Evolutionary conservation across 257 asterid genomes (phyloP).

Genomic region (Echites panduratus): DNA sequence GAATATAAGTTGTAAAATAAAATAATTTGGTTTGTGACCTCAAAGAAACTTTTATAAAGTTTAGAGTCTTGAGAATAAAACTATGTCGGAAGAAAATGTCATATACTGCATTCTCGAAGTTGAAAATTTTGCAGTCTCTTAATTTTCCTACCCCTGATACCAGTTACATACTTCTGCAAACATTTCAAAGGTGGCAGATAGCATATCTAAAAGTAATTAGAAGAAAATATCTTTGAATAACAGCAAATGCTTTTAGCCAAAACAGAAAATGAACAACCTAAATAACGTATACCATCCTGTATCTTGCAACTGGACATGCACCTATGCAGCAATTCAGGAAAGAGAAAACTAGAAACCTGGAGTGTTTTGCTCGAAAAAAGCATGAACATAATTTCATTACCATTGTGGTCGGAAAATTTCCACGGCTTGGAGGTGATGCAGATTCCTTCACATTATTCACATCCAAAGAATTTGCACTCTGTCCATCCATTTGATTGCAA

Average conservation of each 20-base stretch:
- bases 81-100: neutral
- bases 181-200: neutral
- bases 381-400: slow-evolving; percentile 26
- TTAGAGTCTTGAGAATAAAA: neutral
- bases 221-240: neutral
- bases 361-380: neutral
- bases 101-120: neutral
- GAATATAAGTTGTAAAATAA: neutral
- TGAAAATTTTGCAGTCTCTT: neutral
- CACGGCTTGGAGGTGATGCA: slow-evolving; percentile 21
- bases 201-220: neutral
- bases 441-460: slow-evolving; percentile 25
- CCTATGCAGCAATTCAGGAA: neutral
- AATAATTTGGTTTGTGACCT: neutral
- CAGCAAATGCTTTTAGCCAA: neutral
- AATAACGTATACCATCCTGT: neutral
- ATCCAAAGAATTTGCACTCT: slow-evolving; percentile 19
- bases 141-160: too few species aligned
- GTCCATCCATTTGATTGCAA: slow-evolving; percentile 16
- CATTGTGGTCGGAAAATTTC: slow-evolving; percentile 27
- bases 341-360: too few species aligned
- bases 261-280: neutral
- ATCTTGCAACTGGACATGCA: neutral
- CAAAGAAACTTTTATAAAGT: neutral
- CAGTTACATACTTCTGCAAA: neutral